Base-by-base conservation (phyloP, 2,329 filamentous ascomycete genomes). In the Monilinia fructigena region DNA sequence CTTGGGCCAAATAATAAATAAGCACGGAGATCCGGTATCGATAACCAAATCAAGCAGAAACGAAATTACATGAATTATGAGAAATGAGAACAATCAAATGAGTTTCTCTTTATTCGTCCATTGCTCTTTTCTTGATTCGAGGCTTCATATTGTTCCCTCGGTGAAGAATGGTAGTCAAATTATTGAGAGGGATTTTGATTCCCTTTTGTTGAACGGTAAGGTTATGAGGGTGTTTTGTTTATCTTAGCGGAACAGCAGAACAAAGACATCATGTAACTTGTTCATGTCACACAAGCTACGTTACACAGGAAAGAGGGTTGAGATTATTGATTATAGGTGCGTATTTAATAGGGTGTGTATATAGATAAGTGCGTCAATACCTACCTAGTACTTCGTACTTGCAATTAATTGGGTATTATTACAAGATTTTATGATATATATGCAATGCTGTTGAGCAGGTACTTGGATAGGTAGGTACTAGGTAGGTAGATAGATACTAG, bases 61-160 rank as follows among this genome's bases (percentile, higher is more conserved):
- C 40, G 56, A 48, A 48, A 35, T 59, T 48, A 48, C 42, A 8
- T 47, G 23, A 38, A 61, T 50, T 8, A 50, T 61, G 50, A 50
- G 58, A 50, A 60, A 60, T 26, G 45, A 28, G 20, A 28, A 60
- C 58, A 60, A 60, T 50, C 58, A 38, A 60, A 60, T 50, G 4
- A n/a, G 16, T 11, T 38, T 50, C 45, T 48, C 45, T 61, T 61
- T 61, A 50, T 61, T 61, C 45, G 16, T 61, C n/a, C 45, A 50
- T 40, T 11, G 35, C 28, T 20, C 35, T 47, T 48, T 35, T 35
- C 52, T 54, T 54, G 18, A 28, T 35, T 18, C 8, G 20, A 31
- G 14, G 42, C 20, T 60, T 60, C 42, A 60, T 60, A 60, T 60
- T 60, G 42, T 60, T 35, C 31, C 28, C 42, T 48, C 12, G 28